Evolutionary conservation across 2,329 filamentous ascomycete genomes (phyloP), one percentile per base, ranked within the genome.

Genomic region (Verticillium zaregamsianum): DNA sequence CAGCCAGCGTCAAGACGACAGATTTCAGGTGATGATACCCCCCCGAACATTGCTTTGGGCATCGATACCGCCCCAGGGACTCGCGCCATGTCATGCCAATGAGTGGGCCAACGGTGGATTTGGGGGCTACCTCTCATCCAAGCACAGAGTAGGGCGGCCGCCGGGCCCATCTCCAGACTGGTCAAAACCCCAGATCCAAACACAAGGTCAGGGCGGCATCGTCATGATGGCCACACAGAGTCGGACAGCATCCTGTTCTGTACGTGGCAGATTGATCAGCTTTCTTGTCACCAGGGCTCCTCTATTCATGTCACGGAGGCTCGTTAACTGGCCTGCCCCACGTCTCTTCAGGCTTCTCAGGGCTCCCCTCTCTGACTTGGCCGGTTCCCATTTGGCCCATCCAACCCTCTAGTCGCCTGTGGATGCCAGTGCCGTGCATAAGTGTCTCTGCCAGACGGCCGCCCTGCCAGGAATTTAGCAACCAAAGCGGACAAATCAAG

Each of bases 371-470:
- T 45, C 52, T 56, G 63, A 62, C 64, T 65, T 65, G 64, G 64
- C 63, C 62, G 40, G 40, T 59, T 64, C 57, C 60, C 33, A 65
- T 62, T 65, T 60, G 45, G 45, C 45, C 45, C 45, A 52, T 52
- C 45, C 45, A 52, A 52, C 17, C 20, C n/a, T 52, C 45, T 52
- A 52, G 45, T 52, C 45, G 12, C 23, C 45, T 52, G 55, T 32
- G 28, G 55, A 57, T 57, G 62, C 64, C 57, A 63, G 55, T 45
- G 59, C 31, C 56, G 23, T 61, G 64, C 64, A 65, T 61, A 57
- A 62, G 40, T 35, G 58, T 55, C 33, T 32, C 55, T 57, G 55
- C 55, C 55, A 57, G 55, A 35, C 32, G 31, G 32, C 31, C 31
- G 32, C 32, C 55, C 31, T 31, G 55, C 55, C 45, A 52, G 45